Conservation (phyloP, 2,329 filamentous ascomycete genomes). For the Coniochaeta ligniaria region DNA sequence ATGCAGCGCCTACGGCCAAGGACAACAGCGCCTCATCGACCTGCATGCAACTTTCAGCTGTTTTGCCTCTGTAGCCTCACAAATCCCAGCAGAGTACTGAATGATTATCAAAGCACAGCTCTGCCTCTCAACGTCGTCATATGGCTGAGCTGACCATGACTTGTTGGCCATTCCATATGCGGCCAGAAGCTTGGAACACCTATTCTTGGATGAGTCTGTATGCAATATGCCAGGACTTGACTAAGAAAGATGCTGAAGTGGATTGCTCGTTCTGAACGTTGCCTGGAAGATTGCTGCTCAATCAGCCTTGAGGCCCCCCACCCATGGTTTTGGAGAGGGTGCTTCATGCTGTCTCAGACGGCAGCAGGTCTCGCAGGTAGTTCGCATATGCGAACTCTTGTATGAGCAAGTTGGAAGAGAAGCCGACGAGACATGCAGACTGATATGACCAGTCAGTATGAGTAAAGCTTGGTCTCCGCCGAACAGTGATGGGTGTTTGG, state of each 20-base stretch:
- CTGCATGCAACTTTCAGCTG: background rate
- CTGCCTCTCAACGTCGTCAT: background rate
- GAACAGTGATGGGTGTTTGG: background rate
- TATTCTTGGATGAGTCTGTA: background rate
- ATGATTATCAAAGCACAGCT: background rate
- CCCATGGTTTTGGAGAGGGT: background rate
- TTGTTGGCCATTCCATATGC: background rate
- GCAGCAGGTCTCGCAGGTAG: slow-evolving; percentile 9
- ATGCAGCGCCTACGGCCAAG: background rate
- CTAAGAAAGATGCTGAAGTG: background rate
- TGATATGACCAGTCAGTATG: slow-evolving; percentile 1
- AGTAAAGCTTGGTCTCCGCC: background rate
- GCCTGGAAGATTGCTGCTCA: background rate
- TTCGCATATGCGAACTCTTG: slow-evolving; percentile 9
- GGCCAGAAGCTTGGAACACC: background rate
- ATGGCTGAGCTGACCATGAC: background rate
- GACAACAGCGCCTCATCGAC: background rate
- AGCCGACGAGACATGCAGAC: slow-evolving; percentile 6
- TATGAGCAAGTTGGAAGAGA: background rate
- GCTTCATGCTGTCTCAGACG: background rate
- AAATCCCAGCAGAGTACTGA: background rate
- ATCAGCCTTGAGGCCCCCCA: background rate
- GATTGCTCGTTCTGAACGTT: background rate
- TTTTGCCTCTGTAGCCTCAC: background rate
- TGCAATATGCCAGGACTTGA: background rate